These are phyloP conservation scores for Saccharomyces pastorianus DNA, from an alignment of 1,139 yeast species.

Conservation along the genomic window DNA sequence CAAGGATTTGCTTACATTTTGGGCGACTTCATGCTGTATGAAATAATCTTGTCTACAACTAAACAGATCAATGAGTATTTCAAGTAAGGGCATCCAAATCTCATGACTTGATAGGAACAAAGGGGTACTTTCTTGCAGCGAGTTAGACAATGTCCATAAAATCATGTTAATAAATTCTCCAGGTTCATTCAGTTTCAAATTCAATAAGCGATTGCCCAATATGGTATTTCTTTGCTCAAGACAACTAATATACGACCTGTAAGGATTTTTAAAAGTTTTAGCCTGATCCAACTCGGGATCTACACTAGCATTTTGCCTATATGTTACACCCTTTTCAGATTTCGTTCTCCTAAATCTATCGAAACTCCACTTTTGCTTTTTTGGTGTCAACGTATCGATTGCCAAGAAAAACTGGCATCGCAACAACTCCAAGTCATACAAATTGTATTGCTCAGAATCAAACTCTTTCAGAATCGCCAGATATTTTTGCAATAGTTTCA, in stretches of 20 bases:
- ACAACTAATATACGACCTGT: slow-evolving; percentile 23
- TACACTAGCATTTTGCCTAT: slow-evolving; percentile 3
- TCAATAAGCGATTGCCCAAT: slow-evolving; percentile 18
- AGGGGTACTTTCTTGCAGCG: slow-evolving; percentile 13
- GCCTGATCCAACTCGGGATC: slow-evolving; percentile 5
- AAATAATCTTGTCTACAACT: slow-evolving; percentile 24
- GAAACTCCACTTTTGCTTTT: slow-evolving; percentile 8
- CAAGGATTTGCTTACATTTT: neutral
- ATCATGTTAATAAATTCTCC: slow-evolving; percentile 25
- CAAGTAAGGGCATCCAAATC: slow-evolving; percentile 24
- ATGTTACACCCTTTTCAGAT: slow-evolving; percentile 5
- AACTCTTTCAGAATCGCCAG: slow-evolving; percentile 13
- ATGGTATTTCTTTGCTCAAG: slow-evolving; percentile 16
- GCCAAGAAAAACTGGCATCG: slow-evolving; percentile 28
- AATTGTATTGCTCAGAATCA: slow-evolving; percentile 11
- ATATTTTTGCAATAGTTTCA: slow-evolving; percentile 16
- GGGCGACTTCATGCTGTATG: slow-evolving; percentile 12
- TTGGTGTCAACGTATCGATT: slow-evolving; percentile 16
- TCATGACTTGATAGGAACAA: slow-evolving; percentile 17
- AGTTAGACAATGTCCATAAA: slow-evolving; percentile 23
- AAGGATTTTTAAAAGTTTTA: slow-evolving; percentile 11
- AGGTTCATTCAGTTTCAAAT: slow-evolving; percentile 13
- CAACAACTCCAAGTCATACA: slow-evolving; percentile 23
- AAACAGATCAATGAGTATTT: slow-evolving; percentile 18
- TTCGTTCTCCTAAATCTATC: slow-evolving; percentile 1